Evolutionary conservation across 1,139 yeast species (phyloP).

Genomic region (Candida pseudoviswanathii): DNA sequence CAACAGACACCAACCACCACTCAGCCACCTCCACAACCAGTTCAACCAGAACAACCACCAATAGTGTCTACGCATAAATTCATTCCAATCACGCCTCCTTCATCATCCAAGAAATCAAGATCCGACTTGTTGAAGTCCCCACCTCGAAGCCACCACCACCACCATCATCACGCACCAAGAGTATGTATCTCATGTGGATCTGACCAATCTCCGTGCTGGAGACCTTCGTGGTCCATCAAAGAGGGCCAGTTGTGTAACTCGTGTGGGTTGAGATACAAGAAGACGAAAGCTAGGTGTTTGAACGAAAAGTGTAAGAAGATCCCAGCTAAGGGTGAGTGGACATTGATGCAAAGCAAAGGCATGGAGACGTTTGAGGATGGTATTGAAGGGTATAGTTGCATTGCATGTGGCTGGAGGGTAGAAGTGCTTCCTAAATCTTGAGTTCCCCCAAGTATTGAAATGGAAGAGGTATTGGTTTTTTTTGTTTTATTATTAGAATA

Average conservation of each 20-base stretch:
- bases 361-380: conserved; percentile 45
- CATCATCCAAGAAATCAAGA: conserved; percentile 32
- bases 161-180: conserved; percentile 38
- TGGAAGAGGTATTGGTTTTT: not conserved
- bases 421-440: conserved; percentile 29
- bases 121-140: conserved; percentile 40
- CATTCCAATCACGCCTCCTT: conserved; percentile 49
- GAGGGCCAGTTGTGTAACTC: conserved; percentile 96
- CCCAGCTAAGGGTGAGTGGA: conserved; percentile 97
- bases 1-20: conserved; percentile 15
- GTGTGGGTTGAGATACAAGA: conserved; percentile 92
- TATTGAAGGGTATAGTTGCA: conserved; percentile 56
- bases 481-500: not conserved
- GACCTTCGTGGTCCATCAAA: conserved; percentile 90
- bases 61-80: conserved; percentile 28
- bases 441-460: not conserved
- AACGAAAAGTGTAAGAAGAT: conserved; percentile 76
- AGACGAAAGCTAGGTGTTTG: conserved; percentile 88
- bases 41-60: conserved; percentile 2
- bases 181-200: conserved; percentile 90
- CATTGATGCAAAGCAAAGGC: conserved; percentile 78
- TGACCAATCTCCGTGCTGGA: conserved; percentile 96
- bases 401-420: conserved; percentile 63
- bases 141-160: conserved; percentile 21
- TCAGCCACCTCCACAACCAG: conserved; percentile 2